Conservation (phyloP, 306 rosid species). For the Chamaecrista fasciculata region DNA sequence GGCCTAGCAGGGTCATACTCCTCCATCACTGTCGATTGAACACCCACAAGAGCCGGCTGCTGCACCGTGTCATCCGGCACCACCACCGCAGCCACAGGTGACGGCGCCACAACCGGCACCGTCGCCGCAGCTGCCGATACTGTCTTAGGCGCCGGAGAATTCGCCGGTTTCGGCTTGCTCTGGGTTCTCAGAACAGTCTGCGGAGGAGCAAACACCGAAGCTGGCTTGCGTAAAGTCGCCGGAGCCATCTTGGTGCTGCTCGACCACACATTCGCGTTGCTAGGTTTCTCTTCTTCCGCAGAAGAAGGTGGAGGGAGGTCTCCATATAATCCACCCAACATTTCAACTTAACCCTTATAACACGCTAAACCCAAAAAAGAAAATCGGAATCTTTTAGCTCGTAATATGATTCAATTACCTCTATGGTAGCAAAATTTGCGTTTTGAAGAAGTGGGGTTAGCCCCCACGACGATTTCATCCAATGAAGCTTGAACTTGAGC, state of each 20-base stretch:
- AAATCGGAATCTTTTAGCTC: background rate
- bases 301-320: conserved; percentile 98
- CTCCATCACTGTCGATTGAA: conserved; percentile 73
- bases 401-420: background rate
- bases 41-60: conserved; percentile 81
- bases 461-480: background rate
- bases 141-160: conserved; percentile 25
- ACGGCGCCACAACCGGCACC: background rate
- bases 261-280: conserved; percentile 83
- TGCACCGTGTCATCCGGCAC: conserved; percentile 34
- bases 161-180: conserved; percentile 48
- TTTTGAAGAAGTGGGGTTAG: background rate
- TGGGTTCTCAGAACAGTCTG: conserved; percentile 61
- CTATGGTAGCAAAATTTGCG: background rate
- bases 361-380: background rate
- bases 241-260: conserved; percentile 97
- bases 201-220: conserved; percentile 70
- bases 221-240: conserved; percentile 80
- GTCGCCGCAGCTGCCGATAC: too few relatives aligned
- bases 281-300: conserved; percentile 83
- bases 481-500: background rate
- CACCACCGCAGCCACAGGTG: conserved; percentile 31
- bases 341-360: conserved; percentile 12
- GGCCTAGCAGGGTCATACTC: conserved; percentile 97
- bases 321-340: conserved; percentile 95